phyloP scores from a whole-genome alignment of 306 rosid species.

The Citrullus amarus region DNA sequence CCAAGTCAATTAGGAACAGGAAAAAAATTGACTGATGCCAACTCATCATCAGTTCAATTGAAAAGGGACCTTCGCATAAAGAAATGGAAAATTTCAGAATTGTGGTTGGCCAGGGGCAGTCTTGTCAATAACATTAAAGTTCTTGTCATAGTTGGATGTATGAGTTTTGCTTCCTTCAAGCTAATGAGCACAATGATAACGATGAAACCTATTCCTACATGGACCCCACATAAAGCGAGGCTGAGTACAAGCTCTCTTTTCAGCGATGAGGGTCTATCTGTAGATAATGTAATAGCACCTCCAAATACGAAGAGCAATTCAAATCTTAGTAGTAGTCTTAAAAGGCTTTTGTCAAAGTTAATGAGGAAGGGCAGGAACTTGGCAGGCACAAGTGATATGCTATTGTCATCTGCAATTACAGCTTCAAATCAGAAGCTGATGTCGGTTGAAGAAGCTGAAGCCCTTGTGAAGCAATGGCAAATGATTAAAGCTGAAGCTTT shows the following conservation, averaged over 20 bases:
- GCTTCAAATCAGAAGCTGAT: slow-evolving; percentile 34
- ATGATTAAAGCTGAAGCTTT: slow-evolving; percentile 76
- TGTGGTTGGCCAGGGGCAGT: slow-evolving; percentile 25
- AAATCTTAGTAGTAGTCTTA: slow-evolving; percentile 33
- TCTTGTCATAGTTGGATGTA: slow-evolving; percentile 53
- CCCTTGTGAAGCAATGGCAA: slow-evolving; percentile 90
- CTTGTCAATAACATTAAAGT: slow-evolving; percentile 36
- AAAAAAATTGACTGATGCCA: slow-evolving; percentile 31
- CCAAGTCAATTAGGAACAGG: slow-evolving; percentile 52
- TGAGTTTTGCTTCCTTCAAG: slow-evolving; percentile 51
- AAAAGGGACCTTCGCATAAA: slow-evolving; percentile 61
- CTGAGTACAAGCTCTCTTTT: slow-evolving; percentile 17
- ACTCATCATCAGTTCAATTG: slow-evolving; percentile 48
- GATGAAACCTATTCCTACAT: slow-evolving; percentile 31
- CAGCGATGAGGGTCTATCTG: slow-evolving; percentile 38
- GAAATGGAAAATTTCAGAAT: slow-evolving; percentile 40
- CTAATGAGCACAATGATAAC: slow-evolving; percentile 36
- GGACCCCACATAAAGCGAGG: slow-evolving; percentile 26
- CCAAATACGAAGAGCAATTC: slow-evolving; percentile 37
- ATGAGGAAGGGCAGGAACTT: slow-evolving; percentile 27
- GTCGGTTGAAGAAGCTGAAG: slow-evolving; percentile 86
- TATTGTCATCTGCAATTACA: slow-evolving; percentile 27
- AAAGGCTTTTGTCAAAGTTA: slow-evolving; percentile 33
- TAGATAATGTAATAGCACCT: slow-evolving; percentile 33
- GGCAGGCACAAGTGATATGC: slow-evolving; percentile 28